Percentiles rank a stretch among this genome's conserved stretches.
Evolutionary conservation across 768 basidiomycete genomes (phyloP).

Genomic region (Plicaturopsis crispa): DNA sequence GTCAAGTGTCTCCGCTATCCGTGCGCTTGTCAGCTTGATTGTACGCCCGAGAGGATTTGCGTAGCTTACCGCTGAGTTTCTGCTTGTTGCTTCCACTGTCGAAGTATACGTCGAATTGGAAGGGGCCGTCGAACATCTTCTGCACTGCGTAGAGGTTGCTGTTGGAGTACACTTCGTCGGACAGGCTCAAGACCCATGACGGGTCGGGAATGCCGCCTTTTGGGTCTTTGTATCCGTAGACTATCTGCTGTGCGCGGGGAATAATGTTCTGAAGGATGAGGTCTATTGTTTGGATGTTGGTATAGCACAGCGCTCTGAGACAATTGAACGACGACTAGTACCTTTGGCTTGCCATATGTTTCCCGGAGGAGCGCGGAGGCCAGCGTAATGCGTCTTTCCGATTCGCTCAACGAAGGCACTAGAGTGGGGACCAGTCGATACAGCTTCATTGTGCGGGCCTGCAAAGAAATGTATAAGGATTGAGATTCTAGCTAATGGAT

Average conservation of each 20-base stretch:
- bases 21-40: constrained; percentile 6
- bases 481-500: neutral
- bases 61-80: constrained; percentile 52
- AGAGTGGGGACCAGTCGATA: constrained; percentile 49
- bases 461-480: constrained; percentile 5
- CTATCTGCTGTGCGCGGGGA: constrained; percentile 43
- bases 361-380: constrained; percentile 51
- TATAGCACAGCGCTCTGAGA: constrained; percentile 1
- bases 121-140: constrained; percentile 76
- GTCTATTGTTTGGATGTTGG: constrained; percentile 35
- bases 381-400: constrained; percentile 67
- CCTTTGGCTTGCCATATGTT: constrained; percentile 85
- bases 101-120: constrained; percentile 86
- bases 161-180: constrained; percentile 62
- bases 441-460: constrained; percentile 53
- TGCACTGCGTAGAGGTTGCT: constrained; percentile 87
- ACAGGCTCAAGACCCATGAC: constrained; percentile 67
- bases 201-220: constrained; percentile 47
- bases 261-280: constrained; percentile 54
- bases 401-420: constrained; percentile 50
- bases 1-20: constrained; percentile 55
- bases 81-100: constrained; percentile 67
- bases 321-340: constrained; percentile 16
- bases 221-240: constrained; percentile 47
- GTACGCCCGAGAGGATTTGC: neutral